Evolutionary conservation across 2,329 filamentous ascomycete genomes (phyloP), one percentile per base, ranked within the genome.

Genomic region (Rachicladosporium sp.): DNA sequence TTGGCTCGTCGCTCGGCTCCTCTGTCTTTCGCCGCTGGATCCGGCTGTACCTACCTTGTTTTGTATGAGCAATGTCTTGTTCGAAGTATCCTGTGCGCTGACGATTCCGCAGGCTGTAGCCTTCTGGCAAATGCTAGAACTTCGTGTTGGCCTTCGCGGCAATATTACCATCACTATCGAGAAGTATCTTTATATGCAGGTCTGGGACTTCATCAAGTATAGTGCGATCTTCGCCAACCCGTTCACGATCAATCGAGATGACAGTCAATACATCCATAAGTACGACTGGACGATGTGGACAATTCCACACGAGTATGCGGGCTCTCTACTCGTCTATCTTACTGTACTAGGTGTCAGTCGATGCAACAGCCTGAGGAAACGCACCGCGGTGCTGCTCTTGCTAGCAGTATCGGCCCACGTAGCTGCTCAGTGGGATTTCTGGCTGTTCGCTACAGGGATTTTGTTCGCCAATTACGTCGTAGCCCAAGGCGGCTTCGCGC

Each of bases 211-310:
- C 30, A 10, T 41, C 31, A n/a, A 21, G 21, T 39, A 34, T 4
- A 35, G 33, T 11, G 40, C 41, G 19, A 13, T 21, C 12, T 49
- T 41, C 38, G 40, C 46, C 38, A 43, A 49, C 36, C 46, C 46
- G 4, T 45, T 49, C 30, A 15, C 40, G 27, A 43, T 47, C 30
- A 40, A 46, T 21, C 43, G 45, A 11, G 23, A 38, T 13, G 11
- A 27, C 9, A 29, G 15, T 3, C 29, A 37, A 10, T 29, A 36
- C 10, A 23, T 44, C 6, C 43, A 49, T 32, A 35, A 29, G 3
- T 49, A 49, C 32, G 43, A 49, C 38, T 49, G 41, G 41, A 47
- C 45, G 8, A 46, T 49, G 46, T 48, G 46, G 46, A 52, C 50
- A 8, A 52, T 52, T 34, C 47, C 50, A 10, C 44, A 45, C 23